Conservation (phyloP, 768 basidiomycete species). For the Lentinula edodes region DNA sequence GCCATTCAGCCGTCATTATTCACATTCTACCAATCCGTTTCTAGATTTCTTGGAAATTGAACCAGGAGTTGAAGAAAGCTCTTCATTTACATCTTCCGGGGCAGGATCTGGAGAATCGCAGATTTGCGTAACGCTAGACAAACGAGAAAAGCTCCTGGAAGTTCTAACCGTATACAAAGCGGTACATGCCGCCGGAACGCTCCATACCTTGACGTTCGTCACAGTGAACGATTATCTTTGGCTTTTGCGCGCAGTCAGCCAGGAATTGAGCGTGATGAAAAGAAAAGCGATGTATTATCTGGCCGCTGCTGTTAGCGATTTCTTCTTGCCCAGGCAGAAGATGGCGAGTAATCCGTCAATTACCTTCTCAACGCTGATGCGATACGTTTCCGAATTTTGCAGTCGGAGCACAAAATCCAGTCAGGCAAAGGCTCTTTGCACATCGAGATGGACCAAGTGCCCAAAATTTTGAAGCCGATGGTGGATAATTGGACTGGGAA, state of each 20-base stretch:
- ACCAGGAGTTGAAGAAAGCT: neutral
- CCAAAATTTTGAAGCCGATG: conserved; percentile 90
- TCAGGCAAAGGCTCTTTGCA: conserved; percentile 90
- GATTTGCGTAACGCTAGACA: conserved; percentile 63
- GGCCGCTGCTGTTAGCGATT: conserved; percentile 97
- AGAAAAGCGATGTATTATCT: conserved; percentile 88
- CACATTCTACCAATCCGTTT: conserved; percentile 96
- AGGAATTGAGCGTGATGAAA: conserved; percentile 67
- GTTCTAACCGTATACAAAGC: conserved; percentile 78
- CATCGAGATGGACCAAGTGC: conserved; percentile 99
- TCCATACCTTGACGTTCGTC: conserved; percentile 86
- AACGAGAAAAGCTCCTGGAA: conserved; percentile 60
- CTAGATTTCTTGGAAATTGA: conserved; percentile 88
- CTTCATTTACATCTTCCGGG: neutral
- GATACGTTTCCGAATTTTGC: neutral
- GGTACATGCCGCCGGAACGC: conserved; percentile 65
- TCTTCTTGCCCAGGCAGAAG: conserved; percentile 88
- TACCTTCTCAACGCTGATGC: neutral
- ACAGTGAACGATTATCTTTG: conserved; percentile 97
- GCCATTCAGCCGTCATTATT: conserved; percentile 96
- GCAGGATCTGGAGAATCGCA: conserved; percentile 22
- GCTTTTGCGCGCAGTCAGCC: conserved; percentile 77
- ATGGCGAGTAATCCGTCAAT: conserved; percentile 50
- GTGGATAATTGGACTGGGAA: conserved; percentile 86
- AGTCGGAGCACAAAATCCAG: conserved; percentile 99